phyloP scores from a whole-genome alignment of 805 yeast genomes.

The Lachancea fermentati region DNA sequence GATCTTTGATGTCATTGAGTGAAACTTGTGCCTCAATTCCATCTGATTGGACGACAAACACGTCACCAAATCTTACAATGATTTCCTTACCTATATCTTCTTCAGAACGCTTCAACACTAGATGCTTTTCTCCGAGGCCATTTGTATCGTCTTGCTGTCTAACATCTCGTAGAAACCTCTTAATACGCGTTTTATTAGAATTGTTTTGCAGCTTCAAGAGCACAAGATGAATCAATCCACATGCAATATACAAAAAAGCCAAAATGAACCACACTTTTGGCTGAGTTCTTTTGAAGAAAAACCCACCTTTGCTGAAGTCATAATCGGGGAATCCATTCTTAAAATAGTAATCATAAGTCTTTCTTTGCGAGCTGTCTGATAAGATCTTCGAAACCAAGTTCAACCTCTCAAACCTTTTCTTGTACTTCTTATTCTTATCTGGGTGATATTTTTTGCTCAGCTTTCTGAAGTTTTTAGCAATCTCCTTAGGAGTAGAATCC shows the following conservation, averaged over 20 bases:
- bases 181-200: slow-evolving; percentile 56
- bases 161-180: slow-evolving; percentile 44
- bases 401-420: slow-evolving; percentile 61
- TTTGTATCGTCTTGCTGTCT: slow-evolving; percentile 53
- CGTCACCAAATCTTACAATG: slow-evolving; percentile 53
- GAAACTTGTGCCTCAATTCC: slow-evolving; percentile 38
- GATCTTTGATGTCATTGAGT: slow-evolving; percentile 43
- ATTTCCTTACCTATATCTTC: slow-evolving; percentile 47
- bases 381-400: slow-evolving; percentile 72
- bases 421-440: slow-evolving; percentile 56
- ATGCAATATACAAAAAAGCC: slow-evolving; percentile 43
- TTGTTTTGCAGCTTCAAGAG: slow-evolving; percentile 47
- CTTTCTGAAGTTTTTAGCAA: slow-evolving; percentile 62
- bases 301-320: slow-evolving; percentile 53
- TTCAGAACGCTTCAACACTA: slow-evolving; percentile 40
- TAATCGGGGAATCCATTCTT: slow-evolving; percentile 81
- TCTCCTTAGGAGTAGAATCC: slow-evolving; percentile 45
- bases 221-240: slow-evolving; percentile 53
- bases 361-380: slow-evolving; percentile 51
- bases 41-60: slow-evolving; percentile 45
- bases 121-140: slow-evolving; percentile 42
- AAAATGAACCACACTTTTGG: slow-evolving; percentile 56
- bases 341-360: slow-evolving; percentile 79
- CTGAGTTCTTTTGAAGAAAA: slow-evolving; percentile 58
- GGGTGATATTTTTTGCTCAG: slow-evolving; percentile 76